Base-by-base conservation (phyloP, 495 filamentous ascomycete genomes). In the Parathielavia appendiculata region DNA sequence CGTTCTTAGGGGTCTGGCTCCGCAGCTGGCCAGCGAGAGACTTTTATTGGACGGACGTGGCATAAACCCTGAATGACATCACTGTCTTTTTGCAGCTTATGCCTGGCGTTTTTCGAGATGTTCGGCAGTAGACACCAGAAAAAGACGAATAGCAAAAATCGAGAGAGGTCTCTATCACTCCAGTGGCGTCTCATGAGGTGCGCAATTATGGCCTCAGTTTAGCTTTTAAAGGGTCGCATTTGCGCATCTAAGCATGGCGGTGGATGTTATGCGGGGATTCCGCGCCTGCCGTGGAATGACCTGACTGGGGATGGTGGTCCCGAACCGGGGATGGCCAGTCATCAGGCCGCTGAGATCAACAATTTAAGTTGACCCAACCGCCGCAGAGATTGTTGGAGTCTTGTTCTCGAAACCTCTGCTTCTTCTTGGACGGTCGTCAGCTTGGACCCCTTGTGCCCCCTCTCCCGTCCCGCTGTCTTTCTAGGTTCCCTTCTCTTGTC, bases 31-130 rank as follows among this genome's bases (percentile, higher is more conserved):
- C 6, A 17, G n/a, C 9, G 13, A 13, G 34, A 30, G 2, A 2
- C 17, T 47, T 7, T 63, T 51, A 63, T 63, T 63, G 60, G 60
- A 14, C 36, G 20, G 8, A 19, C 1, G 45, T 14, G 41, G 35
- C 19, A 32, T 23, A 13, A 30, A 20, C n/a, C 11, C 8, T 30
- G 9, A n/a, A 58, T 63, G 60, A 63, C 60, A 63, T 63, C 60
- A 63, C 56, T 4, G 34, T 7, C 13, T 30, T 45, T 47, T 51
- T 51, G 23, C 45, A 45, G 2, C 2, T 1, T 22, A 6, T 32
- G 2, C 12, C 9, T 2, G 14, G 17, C 38, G 13, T 47, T 7
- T 39, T 19, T 17, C 14, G 12, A 54, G 35, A 5, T 12, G 36
- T 13, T 23, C 14, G 30, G 14, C 4, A 36, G 22, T 34, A 7